A percentile compares a stretch with the other conserved stretches of the same genome.
These are phyloP conservation scores for Chlorella sp. DNA, from an alignment of 139 green algal species.

Conservation along the genomic window DNA sequence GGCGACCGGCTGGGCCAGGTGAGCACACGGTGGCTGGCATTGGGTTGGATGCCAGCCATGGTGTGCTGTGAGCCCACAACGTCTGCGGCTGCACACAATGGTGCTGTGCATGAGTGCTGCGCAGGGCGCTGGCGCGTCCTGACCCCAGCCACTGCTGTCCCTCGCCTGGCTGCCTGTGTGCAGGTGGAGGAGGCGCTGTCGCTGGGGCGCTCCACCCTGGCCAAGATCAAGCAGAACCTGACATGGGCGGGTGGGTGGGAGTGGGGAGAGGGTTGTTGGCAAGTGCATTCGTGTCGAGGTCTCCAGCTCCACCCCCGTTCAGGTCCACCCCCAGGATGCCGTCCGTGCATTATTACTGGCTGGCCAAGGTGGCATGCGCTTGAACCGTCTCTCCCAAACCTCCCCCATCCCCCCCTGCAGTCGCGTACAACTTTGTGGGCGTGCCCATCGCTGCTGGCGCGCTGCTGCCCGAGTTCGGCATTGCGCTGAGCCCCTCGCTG, in stretches of 20 bases:
- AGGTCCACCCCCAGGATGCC: too few relatives aligned
- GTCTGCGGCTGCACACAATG: too few relatives aligned
- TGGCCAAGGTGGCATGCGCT: too few relatives aligned
- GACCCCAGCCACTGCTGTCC: too few relatives aligned
- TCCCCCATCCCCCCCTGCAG: neutral
- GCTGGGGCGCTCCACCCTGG: constrained; percentile 78
- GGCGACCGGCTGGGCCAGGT: constrained; percentile 81
- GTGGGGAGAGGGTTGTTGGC: too few relatives aligned
- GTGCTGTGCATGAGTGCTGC: too few relatives aligned
- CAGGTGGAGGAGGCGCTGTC: constrained; percentile 83
- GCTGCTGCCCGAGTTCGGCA: constrained; percentile 76
- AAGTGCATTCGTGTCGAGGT: too few relatives aligned
- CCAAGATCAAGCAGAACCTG: constrained; percentile 96
- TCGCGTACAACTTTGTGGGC: constrained; percentile 93
- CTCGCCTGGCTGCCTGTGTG: neutral
- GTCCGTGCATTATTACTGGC: too few relatives aligned
- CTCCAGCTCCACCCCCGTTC: too few relatives aligned
- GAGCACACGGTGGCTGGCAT: neutral
- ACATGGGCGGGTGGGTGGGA: constrained; percentile 70
- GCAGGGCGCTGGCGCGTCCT: too few relatives aligned
- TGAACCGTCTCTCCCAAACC: neutral
- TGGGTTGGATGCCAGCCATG: neutral
- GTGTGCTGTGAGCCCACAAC: too few relatives aligned
- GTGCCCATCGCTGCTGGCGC: constrained; percentile 92
- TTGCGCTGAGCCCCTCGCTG: constrained; percentile 84